Percentiles rank a stretch among this genome's conserved stretches.
These are phyloP conservation scores for Penicillium sp. DNA, from an alignment of 2,329 filamentous ascomycete species.

Conservation along the genomic window DNA sequence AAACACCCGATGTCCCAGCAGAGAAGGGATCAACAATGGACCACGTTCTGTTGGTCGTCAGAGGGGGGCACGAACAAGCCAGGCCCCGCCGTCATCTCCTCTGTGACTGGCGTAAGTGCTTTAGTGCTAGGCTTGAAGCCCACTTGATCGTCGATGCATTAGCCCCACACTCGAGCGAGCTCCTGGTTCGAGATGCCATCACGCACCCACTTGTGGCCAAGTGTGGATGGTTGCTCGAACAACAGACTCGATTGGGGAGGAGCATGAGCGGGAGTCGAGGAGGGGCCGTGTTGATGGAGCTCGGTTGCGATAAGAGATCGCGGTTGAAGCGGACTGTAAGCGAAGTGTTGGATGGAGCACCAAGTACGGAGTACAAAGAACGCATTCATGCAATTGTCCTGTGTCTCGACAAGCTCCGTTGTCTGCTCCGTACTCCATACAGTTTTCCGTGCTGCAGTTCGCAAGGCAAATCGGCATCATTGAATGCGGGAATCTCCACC, in stretches of 20 bases:
- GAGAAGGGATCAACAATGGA: constrained; percentile 26
- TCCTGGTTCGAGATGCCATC: constrained; percentile 15
- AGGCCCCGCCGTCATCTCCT: constrained; percentile 18
- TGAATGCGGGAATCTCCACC: background rate
- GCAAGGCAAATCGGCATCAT: constrained; percentile 1
- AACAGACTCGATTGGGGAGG: constrained; percentile 15
- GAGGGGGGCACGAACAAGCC: constrained; percentile 10
- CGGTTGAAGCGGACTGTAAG: background rate
- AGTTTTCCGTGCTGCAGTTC: background rate
- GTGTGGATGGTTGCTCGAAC: constrained; percentile 24
- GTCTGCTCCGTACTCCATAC: background rate
- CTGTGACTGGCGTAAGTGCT: constrained; percentile 13
- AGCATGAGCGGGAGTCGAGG: background rate
- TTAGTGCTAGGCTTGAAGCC: constrained; percentile 4
- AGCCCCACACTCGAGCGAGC: constrained; percentile 22
- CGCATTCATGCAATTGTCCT: background rate
- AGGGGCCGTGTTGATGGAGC: background rate
- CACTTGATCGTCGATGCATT: constrained; percentile 27
- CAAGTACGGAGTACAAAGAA: background rate
- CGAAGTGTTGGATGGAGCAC: background rate
- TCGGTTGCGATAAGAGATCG: background rate
- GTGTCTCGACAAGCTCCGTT: background rate
- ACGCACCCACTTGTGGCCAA: constrained; percentile 17
- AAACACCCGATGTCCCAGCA: constrained; percentile 7
- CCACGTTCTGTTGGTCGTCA: constrained; percentile 16